Evolutionary conservation across 2,329 filamentous ascomycete species (phyloP).

Genomic region (Trichophyton mentagrophytes): DNA sequence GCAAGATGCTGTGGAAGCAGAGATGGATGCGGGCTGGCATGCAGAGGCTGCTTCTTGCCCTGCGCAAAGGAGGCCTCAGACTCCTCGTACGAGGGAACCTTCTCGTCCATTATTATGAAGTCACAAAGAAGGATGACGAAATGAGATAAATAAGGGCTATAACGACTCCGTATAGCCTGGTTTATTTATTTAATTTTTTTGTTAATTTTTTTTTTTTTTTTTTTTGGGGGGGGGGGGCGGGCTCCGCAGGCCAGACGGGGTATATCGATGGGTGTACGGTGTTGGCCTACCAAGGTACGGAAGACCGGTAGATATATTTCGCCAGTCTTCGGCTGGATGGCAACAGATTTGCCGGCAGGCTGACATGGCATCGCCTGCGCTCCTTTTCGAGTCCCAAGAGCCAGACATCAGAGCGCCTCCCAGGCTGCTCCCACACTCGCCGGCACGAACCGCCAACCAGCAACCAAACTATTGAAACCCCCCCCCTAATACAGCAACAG

Average conservation of each 20-base stretch:
- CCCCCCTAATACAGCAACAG: background rate
- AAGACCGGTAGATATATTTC: background rate
- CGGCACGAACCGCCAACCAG: background rate
- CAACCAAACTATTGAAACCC: background rate
- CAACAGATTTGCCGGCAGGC: too few species aligned
- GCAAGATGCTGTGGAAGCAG: slow-evolving; percentile 21
- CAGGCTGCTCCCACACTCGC: background rate
- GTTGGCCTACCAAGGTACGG: background rate
- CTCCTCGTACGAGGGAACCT: slow-evolving; percentile 24
- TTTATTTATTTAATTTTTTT: too few species aligned
- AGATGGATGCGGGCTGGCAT: background rate
- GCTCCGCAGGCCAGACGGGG: background rate
- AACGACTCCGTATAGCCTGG: too few species aligned
- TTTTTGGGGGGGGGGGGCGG: background rate
- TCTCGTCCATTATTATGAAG: slow-evolving; percentile 13
- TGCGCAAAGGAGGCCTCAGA: slow-evolving; percentile 12
- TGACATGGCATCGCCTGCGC: too few species aligned
- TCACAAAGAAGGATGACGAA: background rate
- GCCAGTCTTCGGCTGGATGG: too few species aligned
- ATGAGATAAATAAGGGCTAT: too few species aligned
- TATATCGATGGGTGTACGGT: background rate
- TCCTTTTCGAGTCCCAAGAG: too few species aligned
- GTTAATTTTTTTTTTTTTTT: too few species aligned
- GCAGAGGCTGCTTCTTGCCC: background rate
- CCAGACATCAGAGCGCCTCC: too few species aligned